Conservation (phyloP, 805 yeast genomes). For the Lipomyces mesembrius region DNA sequence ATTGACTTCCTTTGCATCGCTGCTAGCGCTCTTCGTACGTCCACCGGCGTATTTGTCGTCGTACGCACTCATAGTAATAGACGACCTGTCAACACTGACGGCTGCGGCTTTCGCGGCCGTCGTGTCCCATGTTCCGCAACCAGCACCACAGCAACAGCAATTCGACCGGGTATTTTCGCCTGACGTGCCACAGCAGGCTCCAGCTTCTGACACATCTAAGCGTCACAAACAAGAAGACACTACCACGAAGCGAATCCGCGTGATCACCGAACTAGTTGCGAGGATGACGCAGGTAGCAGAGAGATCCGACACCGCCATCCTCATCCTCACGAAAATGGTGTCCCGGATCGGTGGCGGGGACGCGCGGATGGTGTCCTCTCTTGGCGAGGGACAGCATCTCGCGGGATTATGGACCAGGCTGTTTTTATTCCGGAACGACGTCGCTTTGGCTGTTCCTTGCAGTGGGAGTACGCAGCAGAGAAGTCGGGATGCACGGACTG, state of each 20-base stretch:
- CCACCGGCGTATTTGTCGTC: constrained; percentile 20
- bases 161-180: neutral
- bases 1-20: constrained; percentile 18
- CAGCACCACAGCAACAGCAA: constrained; percentile 9
- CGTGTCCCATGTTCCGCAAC: neutral
- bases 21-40: constrained; percentile 21
- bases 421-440: constrained; percentile 26
- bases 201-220: neutral
- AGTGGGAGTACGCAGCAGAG: neutral
- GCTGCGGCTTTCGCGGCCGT: constrained; percentile 17
- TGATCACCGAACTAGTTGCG: constrained; percentile 13
- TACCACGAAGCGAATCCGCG: constrained; percentile 18
- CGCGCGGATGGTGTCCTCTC: constrained; percentile 26
- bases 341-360: constrained; percentile 19
- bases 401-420: constrained; percentile 30
- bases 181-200: neutral
- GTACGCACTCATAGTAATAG: constrained; percentile 23
- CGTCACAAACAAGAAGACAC: constrained; percentile 12
- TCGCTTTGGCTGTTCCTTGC: constrained; percentile 3
- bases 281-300: constrained; percentile 18
- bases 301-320: constrained; percentile 18
- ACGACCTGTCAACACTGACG: constrained; percentile 25
- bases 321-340: constrained; percentile 27
- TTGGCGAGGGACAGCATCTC: constrained; percentile 25
- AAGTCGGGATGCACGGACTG: neutral